Evolutionary conservation across 78 protist species (phyloP), one percentile per base, ranked within the genome.

Genomic region (Polysphondylium violaceum): DNA sequence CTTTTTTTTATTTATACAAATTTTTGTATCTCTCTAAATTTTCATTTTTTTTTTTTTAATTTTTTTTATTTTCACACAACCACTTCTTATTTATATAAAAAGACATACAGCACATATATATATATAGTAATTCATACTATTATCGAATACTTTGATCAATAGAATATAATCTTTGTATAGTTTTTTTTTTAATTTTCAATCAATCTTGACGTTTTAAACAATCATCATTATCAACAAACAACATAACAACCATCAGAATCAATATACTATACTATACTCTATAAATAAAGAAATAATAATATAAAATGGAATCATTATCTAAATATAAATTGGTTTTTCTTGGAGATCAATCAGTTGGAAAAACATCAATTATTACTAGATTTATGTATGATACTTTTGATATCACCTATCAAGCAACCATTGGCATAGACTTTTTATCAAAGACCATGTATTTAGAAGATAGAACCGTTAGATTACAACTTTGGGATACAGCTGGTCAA

Each of bases 331-430:
- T 93, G 35, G 95, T 93, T 29, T 93, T 93, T 23, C 19, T 93
- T 2, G 95, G 95, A 25, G 92, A 85, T 68, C 92, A 85, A 85
- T 92, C 89, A 7, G 94, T 90, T 31, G 94, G 94, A 31, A 72
- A 98, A 88, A 98, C 99, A 25, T 95, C 98, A 40, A 95, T 97
- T 44, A 96, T 97, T 56, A 98, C 99, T 0, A 92, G 99, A 33
- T 99, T 99, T 87, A 98, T 99, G 98, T 98, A 99, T 79, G 99
- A 99, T 74, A 96, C 97, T 29, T 99, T 99, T 73, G 99, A 98
- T 78, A 65, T 43, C 38, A 89, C 97, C 3, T 97, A 99, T 53
- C 97, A 98, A 97, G 98, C 99, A 12, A 98, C 99, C 1, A 97
- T 98, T 72, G 99, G 99, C 7, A 97, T 98, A 14, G 99, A 99